These are phyloP conservation scores for Termitomyces bulborhizus DNA, from an alignment of 768 basidiomycete species.

Conservation along the genomic window DNA sequence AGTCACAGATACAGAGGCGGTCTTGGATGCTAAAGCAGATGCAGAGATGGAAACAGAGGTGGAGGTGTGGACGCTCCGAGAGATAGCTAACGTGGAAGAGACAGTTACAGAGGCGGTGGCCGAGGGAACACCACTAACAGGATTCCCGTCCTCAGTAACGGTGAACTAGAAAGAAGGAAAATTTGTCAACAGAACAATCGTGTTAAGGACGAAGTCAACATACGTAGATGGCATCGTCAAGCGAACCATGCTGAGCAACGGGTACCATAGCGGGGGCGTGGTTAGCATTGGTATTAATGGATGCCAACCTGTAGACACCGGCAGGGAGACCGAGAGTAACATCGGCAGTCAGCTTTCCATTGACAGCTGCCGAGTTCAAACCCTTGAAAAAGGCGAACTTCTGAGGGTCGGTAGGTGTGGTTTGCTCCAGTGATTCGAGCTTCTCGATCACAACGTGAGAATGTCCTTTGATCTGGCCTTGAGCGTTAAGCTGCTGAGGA, in stretches of 20 bases:
- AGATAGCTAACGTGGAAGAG: not conserved
- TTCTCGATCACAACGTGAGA: conserved; percentile 41
- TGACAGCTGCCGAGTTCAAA: conserved; percentile 38
- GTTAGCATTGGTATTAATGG: conserved; percentile 46
- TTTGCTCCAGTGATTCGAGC: conserved; percentile 22
- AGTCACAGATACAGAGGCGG: conserved; percentile 4
- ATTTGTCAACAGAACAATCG: not conserved
- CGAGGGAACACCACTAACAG: conserved; percentile 15
- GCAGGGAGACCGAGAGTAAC: conserved; percentile 46
- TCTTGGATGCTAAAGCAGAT: not conserved
- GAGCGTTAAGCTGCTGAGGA: conserved; percentile 35
- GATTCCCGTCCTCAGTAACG: conserved; percentile 25
- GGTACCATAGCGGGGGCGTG: conserved; percentile 43
- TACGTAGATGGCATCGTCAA: conserved; percentile 44
- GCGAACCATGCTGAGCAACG: conserved; percentile 43
- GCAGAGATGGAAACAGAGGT: conserved; percentile 7
- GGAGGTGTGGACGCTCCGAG: conserved; percentile 1
- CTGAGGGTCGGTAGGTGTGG: conserved; percentile 39
- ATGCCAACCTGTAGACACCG: conserved; percentile 49
- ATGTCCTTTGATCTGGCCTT: conserved; percentile 38
- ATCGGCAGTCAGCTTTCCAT: conserved; percentile 43
- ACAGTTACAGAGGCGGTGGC: conserved; percentile 4
- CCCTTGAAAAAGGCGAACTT: conserved; percentile 65
- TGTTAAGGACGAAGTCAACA: conserved; percentile 12
- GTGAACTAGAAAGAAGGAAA: conserved; percentile 21